Evolutionary conservation across 106 monocot genomes (phyloP), one percentile per base, ranked within the genome.

Genomic region (Gastrodia elata): DNA sequence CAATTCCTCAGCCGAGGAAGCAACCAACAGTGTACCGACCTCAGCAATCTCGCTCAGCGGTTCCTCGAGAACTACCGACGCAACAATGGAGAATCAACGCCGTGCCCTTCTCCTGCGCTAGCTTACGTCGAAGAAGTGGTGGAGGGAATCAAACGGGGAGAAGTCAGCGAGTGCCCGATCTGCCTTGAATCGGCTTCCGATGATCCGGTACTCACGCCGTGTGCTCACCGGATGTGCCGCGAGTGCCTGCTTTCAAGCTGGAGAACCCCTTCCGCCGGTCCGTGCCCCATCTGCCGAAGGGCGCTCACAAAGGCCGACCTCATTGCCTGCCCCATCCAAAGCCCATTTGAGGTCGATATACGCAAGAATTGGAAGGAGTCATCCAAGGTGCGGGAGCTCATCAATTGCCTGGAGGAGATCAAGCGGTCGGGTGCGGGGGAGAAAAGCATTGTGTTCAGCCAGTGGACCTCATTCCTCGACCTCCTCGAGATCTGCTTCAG

Each of bases 401-500:
- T 94, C 18, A 46, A 22, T 14, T 86, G 78, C 74, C 72, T 94
- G 1, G 76, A 86, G 44, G 70, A 70, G 24, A 44, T 88, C 9
- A 38, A 52, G 52, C 46, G 65, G 26, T 82, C 72, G 1, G 79
- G 77, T 0, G 41, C 71, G 34, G 83, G 86, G 8, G 90, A 88
- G 79, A 94, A 94, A 86, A 90, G 93, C 75, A 94, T 94, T 32
- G 78, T 94, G n/a, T 94, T 94, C 73, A 90, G 93, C 80, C 93
- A 90, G 68, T 94, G 90, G 90, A 94, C 90, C 22, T 85, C 80
- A 0, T 94, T 94, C 77, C 68, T 94, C 32, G 93, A 94, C 78
- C 78, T 94, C n/a, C 75, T 94, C 11, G 90, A 90, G 82, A 78
- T 90, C 16, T 76, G 87, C 14, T 55, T 94, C 34, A 83, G 4